Evolutionary conservation across 179 eudicot genomes (phyloP), one percentile per base, ranked within the genome.

Genomic region (Vitellaria paradoxa): DNA sequence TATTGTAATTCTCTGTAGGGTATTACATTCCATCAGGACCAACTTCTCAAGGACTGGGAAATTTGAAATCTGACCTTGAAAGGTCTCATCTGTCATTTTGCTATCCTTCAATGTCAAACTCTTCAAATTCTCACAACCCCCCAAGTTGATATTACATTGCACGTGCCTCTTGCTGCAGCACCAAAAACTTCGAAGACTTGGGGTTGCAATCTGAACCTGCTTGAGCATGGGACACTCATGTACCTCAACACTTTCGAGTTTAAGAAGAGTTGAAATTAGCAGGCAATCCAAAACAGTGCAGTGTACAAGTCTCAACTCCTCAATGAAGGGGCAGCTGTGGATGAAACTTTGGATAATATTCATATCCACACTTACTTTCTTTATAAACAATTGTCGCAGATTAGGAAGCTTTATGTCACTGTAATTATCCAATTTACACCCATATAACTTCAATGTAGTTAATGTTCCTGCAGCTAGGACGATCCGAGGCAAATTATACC

Each of bases 181-280:
- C 85, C 87, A 85, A 62, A 87, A 87, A 49, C 74, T 81, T 63
- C 78, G 82, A 24, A 89, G 90, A 56, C 65, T 79, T 21, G 84
- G 76, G 37, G 72, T 72, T 24, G 73, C 80, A 64, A 87, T 72
- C 53, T 78, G 70, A 68, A 89, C 78, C 8, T n/a, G 1, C 50
- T 26, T 57, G 56, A 87, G 79, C 50, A 67, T 73, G 15, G 18
- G 10, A 23, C 92, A 87, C 80, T 87, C 73, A 76, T 84, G 85
- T 40, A 89, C 46, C 79, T 89, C 89, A 49, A 89, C 77, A 70
- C 87, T 81, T 70, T 67, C 80, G 26, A 89, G 82, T 78, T 77
- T 81, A 52, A 47, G 23, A 64, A 74, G 74, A 64, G 74, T 24
- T 60, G 83, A 65, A 71, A 87, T 63, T 42, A 30, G 53, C 73